A percentile compares a stretch with the other conserved stretches of the same genome.
phyloP scores from a whole-genome alignment of 2,329 filamentous ascomycete genomes.

The Fusarium tupiense region DNA sequence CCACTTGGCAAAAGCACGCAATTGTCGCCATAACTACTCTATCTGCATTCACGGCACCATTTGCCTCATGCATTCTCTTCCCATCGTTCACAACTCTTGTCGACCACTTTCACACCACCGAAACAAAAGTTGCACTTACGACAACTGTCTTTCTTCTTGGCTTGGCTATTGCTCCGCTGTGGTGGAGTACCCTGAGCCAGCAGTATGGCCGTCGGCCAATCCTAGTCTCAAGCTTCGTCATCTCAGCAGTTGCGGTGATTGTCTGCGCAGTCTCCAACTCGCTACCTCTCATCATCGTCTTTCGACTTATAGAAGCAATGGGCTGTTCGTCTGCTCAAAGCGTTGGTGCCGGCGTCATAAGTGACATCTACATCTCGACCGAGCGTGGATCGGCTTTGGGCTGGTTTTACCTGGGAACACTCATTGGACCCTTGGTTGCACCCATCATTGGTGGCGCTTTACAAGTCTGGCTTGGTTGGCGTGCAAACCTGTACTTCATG shows the following conservation, averaged over 20 bases:
- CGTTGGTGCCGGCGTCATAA: neutral
- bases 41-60: neutral
- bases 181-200: constrained; percentile 1
- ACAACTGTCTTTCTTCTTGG: neutral
- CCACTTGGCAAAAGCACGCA: neutral
- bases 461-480: neutral
- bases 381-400: constrained; percentile 10
- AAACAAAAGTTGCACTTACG: neutral
- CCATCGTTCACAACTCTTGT: neutral
- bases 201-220: neutral
- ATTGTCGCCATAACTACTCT: neutral
- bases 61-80: neutral
- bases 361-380: constrained; percentile 10
- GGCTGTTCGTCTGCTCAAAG: neutral
- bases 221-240: neutral
- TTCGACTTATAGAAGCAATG: neutral
- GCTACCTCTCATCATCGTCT: neutral
- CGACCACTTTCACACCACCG: neutral
- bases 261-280: neutral
- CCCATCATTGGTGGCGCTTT: neutral
- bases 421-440: constrained; percentile 5
- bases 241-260: neutral
- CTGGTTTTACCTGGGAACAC: constrained; percentile 17
- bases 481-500: neutral
- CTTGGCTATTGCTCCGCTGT: neutral